Base-by-base conservation (phyloP, 1,139 yeast species). In the Tardiomyces blankii region DNA sequence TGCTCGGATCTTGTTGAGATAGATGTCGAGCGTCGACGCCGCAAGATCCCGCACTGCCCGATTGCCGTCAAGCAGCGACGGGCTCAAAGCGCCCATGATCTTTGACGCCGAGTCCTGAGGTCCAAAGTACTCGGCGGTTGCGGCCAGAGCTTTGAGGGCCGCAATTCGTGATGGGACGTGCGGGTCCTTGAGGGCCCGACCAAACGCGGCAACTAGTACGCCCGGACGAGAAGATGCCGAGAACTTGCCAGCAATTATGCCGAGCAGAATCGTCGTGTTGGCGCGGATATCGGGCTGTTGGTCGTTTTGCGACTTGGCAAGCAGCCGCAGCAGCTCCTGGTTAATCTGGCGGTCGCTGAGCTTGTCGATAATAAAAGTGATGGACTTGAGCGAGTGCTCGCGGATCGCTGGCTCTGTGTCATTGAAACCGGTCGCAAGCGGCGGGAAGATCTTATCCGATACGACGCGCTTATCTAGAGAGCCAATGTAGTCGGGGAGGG, bases 271-370 rank as follows among this genome's bases (percentile, higher is more conserved):
- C 19, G 93, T 75, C 0, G 97, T 89, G 63, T 87, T 85, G 6
- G 91, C 87, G 54, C 98, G 69, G 18, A 91, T 85, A 21, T 86
- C 85, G 1, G 93, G 82, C 48, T 81, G 82, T 2, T 80, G 77
- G 59, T 91, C 98, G 62, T 77, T 81, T 62, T 89, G 97, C 1
- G 95, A 78, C 59, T 84, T 86, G 1, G 97, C 97, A 48, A 91
- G 67, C 43, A 79, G 74, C 54, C 94, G 75, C 45, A 91, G 68
- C 38, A 91, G 66, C 48, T 91, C 97, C 56, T 88, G 89, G 59
- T 91, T 91, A 43, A 89, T 71, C 60, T 86, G 95, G 46, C 95
- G 76, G 38, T 81, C 87, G 0, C 86, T 55, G 3, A 91, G 72
- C 54, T 80, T 80, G 27, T 80, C 80, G 2, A 82, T 77, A 32